These are phyloP conservation scores for Blattamonas nauphoetae DNA, from an alignment of 78 protist species.

Conservation along the genomic window DNA sequence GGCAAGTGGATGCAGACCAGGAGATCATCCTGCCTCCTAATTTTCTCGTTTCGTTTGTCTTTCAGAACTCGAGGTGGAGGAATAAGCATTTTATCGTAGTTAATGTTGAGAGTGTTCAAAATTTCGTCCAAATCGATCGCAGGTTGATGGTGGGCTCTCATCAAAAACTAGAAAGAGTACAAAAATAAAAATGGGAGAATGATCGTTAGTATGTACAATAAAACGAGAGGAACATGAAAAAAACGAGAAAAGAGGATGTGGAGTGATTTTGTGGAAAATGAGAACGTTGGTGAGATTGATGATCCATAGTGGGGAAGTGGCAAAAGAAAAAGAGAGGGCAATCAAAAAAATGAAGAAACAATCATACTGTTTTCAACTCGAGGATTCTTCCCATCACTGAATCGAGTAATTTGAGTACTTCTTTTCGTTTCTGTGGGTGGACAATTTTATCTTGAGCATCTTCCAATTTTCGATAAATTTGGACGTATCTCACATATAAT, in stretches of 20 bases:
- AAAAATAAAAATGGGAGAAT: not conserved
- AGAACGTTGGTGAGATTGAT: not conserved
- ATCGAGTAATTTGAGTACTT: not conserved
- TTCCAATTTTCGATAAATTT: not conserved
- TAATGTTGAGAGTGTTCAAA: not conserved
- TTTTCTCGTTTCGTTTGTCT: not conserved
- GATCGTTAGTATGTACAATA: not conserved
- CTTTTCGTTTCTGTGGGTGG: conserved; percentile 5
- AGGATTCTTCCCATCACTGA: conserved; percentile 6
- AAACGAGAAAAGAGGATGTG: not conserved
- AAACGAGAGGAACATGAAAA: not conserved
- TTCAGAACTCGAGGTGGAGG: not conserved
- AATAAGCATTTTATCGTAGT: not conserved
- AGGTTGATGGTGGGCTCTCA: not conserved
- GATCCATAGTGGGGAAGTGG: not conserved
- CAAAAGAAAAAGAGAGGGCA: not conserved
- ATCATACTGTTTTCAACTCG: not conserved
- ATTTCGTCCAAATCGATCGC: not conserved
- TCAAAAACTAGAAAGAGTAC: not conserved
- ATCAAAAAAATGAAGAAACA: not conserved
- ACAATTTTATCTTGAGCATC: not conserved
- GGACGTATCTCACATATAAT: not conserved
- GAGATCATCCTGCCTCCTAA: not conserved
- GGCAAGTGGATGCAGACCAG: too few relatives aligned
- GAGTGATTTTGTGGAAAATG: not conserved